Evolutionary conservation across 805 yeast genomes (phyloP).

Genomic region (Wickerhamomyces sydowiorum): DNA sequence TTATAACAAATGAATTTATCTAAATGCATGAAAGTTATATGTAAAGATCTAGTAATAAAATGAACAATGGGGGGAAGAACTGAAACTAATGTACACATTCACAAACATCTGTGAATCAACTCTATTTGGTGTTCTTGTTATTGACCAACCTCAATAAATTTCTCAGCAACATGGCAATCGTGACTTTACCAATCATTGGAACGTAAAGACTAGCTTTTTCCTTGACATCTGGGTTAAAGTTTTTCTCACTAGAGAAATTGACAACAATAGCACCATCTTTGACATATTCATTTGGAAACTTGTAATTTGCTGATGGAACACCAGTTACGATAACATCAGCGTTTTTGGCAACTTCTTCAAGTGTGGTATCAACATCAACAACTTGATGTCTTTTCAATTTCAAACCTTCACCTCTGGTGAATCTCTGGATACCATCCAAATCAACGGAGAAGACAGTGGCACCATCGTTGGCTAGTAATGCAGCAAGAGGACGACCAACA

Average conservation of each 20-base stretch:
- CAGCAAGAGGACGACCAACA: slow-evolving; percentile 96
- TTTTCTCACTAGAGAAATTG: slow-evolving; percentile 85
- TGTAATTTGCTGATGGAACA: slow-evolving; percentile 79
- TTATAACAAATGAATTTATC: background rate
- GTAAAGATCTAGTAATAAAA: background rate
- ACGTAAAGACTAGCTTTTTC: slow-evolving; percentile 86
- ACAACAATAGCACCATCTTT: slow-evolving; percentile 87
- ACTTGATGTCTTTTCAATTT: slow-evolving; percentile 79
- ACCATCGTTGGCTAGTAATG: slow-evolving; percentile 93
- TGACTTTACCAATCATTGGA: slow-evolving; percentile 94
- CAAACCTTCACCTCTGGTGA: slow-evolving; percentile 91
- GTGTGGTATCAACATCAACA: slow-evolving; percentile 43
- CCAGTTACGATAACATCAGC: slow-evolving; percentile 96
- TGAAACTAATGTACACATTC: too few relatives aligned
- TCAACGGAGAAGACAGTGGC: slow-evolving; percentile 94
- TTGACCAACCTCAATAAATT: slow-evolving; percentile 78
- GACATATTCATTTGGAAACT: slow-evolving; percentile 77
- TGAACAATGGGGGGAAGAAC: too few relatives aligned
- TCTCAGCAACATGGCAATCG: slow-evolving; percentile 89
- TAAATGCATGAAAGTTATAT: too few relatives aligned
- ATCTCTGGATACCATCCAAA: slow-evolving; percentile 78
- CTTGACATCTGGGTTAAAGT: slow-evolving; percentile 80
- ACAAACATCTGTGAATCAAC: too few relatives aligned
- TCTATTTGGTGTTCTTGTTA: slow-evolving; percentile 35
- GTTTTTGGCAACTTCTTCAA: slow-evolving; percentile 60